Conservation (phyloP, 345 rosid species). For the Pseudoturritis turrita region DNA sequence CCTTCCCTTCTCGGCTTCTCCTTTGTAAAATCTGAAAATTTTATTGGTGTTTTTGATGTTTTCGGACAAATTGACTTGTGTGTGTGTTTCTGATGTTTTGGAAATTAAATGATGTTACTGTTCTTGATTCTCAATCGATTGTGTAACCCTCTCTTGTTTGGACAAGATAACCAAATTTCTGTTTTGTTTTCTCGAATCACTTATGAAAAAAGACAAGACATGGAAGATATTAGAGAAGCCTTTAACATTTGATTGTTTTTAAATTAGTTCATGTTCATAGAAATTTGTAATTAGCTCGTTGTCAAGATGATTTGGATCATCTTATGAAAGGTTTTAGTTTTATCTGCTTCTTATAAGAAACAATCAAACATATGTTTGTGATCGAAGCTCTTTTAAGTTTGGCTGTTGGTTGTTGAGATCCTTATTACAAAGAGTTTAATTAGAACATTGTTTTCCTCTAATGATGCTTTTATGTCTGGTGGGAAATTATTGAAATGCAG, state of each 20-base stretch:
- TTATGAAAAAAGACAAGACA: not conserved
- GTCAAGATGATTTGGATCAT: not conserved
- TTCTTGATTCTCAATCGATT: constrained; percentile 9
- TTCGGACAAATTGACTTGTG: constrained; percentile 12
- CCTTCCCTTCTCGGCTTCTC: not conserved
- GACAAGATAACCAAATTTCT: not conserved
- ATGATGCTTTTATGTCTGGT: not conserved
- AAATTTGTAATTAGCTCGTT: not conserved
- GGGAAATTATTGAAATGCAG: not conserved
- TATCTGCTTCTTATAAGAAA: not conserved
- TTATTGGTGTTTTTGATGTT: not conserved
- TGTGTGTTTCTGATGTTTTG: not conserved
- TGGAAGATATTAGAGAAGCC: not conserved
- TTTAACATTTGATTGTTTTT: not conserved
- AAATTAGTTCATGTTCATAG: not conserved
- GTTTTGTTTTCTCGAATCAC: not conserved
- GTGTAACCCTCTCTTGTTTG: not conserved
- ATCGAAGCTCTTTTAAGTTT: not conserved
- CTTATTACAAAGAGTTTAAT: not conserved
- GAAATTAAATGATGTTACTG: not conserved
- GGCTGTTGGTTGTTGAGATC: not conserved
- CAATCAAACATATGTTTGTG: not conserved
- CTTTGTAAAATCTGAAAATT: not conserved
- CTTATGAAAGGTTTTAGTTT: not conserved
- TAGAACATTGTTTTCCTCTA: not conserved